phyloP scores from a whole-genome alignment of 2,329 filamentous ascomycete genomes.

The Claviceps sp. region DNA sequence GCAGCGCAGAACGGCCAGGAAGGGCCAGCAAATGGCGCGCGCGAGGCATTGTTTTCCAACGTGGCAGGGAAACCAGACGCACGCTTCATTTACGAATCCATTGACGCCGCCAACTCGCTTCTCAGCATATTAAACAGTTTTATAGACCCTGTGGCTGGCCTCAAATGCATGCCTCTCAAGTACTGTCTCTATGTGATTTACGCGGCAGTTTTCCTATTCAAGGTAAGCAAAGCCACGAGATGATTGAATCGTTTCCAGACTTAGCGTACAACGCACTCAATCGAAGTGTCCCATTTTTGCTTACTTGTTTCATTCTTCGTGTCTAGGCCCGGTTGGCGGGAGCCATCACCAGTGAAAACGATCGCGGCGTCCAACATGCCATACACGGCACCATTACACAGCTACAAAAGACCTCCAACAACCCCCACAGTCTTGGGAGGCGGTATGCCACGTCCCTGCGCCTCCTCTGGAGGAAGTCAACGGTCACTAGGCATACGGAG shows the following conservation, averaged over 20 bases:
- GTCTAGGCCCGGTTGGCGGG: conserved; percentile 41
- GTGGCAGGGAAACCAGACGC: conserved; percentile 48
- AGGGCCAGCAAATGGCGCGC: conserved; percentile 20
- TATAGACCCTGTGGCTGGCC: conserved; percentile 42
- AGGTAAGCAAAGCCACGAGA: conserved; percentile 25
- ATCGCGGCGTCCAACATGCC: conserved; percentile 41
- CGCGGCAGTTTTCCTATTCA: conserved; percentile 52
- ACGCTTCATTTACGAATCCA: conserved; percentile 52
- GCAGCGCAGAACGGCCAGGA: conserved; percentile 19
- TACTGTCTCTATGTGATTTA: conserved; percentile 52
- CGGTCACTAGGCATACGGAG: conserved; percentile 6
- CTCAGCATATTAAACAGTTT: conserved; percentile 45
- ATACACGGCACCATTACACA: conserved; percentile 45
- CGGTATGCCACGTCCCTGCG: conserved; percentile 48
- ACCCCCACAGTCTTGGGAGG: conserved; percentile 44
- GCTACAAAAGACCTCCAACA: conserved; percentile 44
- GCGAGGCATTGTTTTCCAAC: conserved; percentile 33
- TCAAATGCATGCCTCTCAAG: conserved; percentile 50
- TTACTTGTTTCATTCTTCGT: no score
- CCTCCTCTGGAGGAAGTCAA: conserved; percentile 40
- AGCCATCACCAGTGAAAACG: conserved; percentile 40
- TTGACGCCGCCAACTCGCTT: conserved; percentile 50
- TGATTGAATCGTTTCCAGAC: no score
- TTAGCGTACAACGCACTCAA: no score
- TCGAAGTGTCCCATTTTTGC: no score